Base-by-base conservation (phyloP, 768 basidiomycete genomes). In the Fomitopsis pulvina region DNA sequence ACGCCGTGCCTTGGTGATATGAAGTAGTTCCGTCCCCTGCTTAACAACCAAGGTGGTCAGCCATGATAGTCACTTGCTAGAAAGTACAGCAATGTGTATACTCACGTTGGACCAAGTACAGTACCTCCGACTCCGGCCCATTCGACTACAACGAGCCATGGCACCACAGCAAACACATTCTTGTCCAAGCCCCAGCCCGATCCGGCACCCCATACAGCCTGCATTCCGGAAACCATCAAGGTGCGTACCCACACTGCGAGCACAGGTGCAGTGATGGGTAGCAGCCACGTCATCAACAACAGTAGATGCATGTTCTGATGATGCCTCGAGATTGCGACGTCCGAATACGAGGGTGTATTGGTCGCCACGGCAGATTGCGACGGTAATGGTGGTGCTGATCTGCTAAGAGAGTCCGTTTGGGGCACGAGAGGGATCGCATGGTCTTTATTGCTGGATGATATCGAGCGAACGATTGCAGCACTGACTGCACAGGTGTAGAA, bases 211-310 rank as follows among this genome's bases (percentile, higher is more conserved):
- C 92, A 94, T 2, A 87, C 87, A 4, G 83, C 83, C 7, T 78
- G 83, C 52, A 81, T 77, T 0, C 88, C 87, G 9, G 90, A 87
- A 0, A 87, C 87, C 30, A 79, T 74, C 10, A 95, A 69, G 32
- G 92, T 94, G 44, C 92, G 79, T 2, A 85, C 85, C 94, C 94
- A 97, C 2, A 95, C 92, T 1, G 79, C 84, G 22, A 97, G 71
- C 5, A 86, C 83, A 0, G 90, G 85, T 2, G 81, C 85, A 5
- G 76, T 76, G 48, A 90, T 70, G 1, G 93, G 93, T 0, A 95
- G 68, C 2, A 93, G 71, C 77, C 83, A 85, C 16, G 87, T 84
- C 78, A 92, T 81, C 28, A 93, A 69, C 45, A 92, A 68, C 10
- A 93, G 64, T 0, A 89, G 26, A 55, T 89, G 83, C 51, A 73